Evolutionary conservation across 441 rosid genomes (phyloP).

Genomic region (Hura crepitans): DNA sequence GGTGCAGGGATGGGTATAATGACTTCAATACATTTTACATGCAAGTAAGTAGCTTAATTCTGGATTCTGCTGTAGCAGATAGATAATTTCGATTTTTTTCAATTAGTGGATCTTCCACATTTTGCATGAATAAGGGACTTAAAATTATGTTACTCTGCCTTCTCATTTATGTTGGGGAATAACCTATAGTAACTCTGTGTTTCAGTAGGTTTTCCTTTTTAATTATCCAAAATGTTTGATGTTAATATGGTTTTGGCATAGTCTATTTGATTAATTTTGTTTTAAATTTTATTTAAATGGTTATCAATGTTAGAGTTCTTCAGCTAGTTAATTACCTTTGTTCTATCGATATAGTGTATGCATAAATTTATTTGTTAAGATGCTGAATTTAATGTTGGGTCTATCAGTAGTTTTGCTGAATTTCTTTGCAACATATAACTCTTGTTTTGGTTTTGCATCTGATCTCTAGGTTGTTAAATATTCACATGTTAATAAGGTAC

Average conservation of each 20-base stretch:
- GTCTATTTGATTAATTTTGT: background rate
- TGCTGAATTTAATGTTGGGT: background rate
- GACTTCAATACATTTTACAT: conserved; percentile 99
- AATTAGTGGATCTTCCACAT: background rate
- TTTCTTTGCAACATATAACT: background rate
- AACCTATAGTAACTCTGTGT: background rate
- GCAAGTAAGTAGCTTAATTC: conserved; percentile 64
- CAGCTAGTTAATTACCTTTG: background rate
- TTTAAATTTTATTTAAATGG: background rate
- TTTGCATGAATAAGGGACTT: background rate
- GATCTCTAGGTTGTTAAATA: background rate
- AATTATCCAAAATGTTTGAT: background rate
- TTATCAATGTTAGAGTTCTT: background rate
- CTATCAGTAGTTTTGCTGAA: background rate
- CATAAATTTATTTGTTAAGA: background rate
- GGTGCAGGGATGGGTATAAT: conserved; percentile 66
- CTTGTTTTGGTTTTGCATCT: background rate
- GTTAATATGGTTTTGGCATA: background rate
- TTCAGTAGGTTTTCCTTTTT: background rate
- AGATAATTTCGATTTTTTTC: background rate
- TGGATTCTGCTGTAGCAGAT: background rate
- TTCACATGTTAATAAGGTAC: background rate
- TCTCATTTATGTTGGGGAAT: background rate
- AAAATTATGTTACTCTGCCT: background rate
- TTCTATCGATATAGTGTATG: background rate